Evolutionary conservation across 352 stramenopile genomes (phyloP), one percentile per base, ranked within the genome.

Genomic region (Globisporangium carolinianum): DNA sequence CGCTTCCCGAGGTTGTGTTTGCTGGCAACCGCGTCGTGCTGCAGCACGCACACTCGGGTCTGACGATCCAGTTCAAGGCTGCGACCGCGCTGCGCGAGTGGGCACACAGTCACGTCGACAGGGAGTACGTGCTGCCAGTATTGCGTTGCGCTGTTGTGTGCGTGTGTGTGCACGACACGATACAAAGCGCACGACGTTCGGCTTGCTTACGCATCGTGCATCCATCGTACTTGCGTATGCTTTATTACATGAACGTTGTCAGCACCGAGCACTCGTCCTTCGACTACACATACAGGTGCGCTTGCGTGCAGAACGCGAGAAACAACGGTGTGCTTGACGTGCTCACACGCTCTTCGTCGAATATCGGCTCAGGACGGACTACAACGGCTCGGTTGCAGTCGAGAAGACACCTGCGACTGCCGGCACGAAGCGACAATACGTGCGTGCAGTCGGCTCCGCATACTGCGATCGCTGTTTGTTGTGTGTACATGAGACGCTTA

Each of bases 1-100:
- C 75, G 10, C 55, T 86, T 43, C 78, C 78, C 5, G 78, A 88
- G 53, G 78, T 86, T 58, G 65, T 86, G 45, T 88, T 86, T 53
- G 74, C 53, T 2, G 58, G 71, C 54, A 88, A 61, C 49, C 54
- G 17, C 8, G 37, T 86, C 42, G 12, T 55, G 17, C 54, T 86
- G 10, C 60, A 70, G 14, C 66, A 78, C 47, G 51, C 55, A 32
- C 55, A 51, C 0, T 67, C 61, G 24, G 52, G 65, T 4, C 47
- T 83, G 17, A 47, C 37, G n/a, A 68, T 86, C 32, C 55, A 61
- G 45, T 88, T 88, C 42, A 58, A 71, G 32, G 75, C 68, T 1
- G 64, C 48, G 24, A 60, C 71, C 45, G 78, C 75, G 12, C 63
- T 88, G 45, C 65, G 66, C 51, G 62, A 60, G 45, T 88, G 78